These are phyloP conservation scores for Myochromella boudieri DNA, from an alignment of 768 basidiomycete genomes.

Conservation along the genomic window DNA sequence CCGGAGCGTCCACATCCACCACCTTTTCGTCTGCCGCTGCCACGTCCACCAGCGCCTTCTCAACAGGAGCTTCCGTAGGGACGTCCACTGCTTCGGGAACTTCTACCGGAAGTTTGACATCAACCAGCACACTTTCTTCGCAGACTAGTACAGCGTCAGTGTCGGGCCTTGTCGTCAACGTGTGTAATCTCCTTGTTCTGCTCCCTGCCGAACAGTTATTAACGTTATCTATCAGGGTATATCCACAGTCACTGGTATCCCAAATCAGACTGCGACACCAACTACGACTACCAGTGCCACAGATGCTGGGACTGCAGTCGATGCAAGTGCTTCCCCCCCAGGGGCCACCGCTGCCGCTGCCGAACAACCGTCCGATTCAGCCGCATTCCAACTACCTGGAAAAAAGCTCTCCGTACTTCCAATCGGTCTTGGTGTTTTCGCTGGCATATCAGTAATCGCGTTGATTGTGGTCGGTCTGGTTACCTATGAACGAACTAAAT, in stretches of 20 bases:
- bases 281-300: conserved; percentile 9
- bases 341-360: conserved; percentile 31
- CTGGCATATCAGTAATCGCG: conserved; percentile 82
- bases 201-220: not conserved
- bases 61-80: not conserved
- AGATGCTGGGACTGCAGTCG: conserved; percentile 12
- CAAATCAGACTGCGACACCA: conserved; percentile 13
- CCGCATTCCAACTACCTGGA: conserved; percentile 66
- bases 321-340: conserved; percentile 14
- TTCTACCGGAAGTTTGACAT: not conserved
- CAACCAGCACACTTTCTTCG: not conserved
- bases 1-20: conserved; percentile 15
- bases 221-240: conserved; percentile 12
- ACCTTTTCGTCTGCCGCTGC: conserved; percentile 15
- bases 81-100: not conserved
- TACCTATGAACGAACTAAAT: conserved; percentile 85
- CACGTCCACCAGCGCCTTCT: conserved; percentile 11
- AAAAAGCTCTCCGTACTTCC: conserved; percentile 74
- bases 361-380: conserved; percentile 32
- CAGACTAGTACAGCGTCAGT: conserved; percentile 10
- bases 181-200: conserved; percentile 3
- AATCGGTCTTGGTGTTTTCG: conserved; percentile 81
- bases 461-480: conserved; percentile 81
- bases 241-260: conserved; percentile 16
- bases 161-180: conserved; percentile 15